phyloP scores from a whole-genome alignment of 176 grass and related monocot genomes.

The Eleusine indica region DNA sequence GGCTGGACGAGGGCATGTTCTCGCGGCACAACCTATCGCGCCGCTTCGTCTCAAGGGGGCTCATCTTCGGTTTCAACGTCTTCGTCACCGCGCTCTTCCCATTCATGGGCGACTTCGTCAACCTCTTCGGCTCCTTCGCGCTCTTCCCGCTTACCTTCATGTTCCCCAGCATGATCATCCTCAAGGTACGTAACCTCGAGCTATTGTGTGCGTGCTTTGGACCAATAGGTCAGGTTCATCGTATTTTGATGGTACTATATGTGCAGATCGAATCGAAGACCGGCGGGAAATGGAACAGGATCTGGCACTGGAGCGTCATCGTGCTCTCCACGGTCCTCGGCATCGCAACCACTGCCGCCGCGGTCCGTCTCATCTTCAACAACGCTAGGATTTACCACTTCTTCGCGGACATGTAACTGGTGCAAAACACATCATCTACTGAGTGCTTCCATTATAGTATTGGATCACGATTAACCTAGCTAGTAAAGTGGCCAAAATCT shows the following conservation, averaged over 20 bases:
- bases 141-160: constrained; percentile 84
- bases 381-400: constrained; percentile 66
- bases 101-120: constrained; percentile 94
- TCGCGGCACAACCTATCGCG: constrained; percentile 69
- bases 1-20: constrained; percentile 77
- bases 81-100: constrained; percentile 78
- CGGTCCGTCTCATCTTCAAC: constrained; percentile 56
- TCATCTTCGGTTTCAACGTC: constrained; percentile 70
- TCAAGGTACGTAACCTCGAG: constrained; percentile 52
- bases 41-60: constrained; percentile 49
- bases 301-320: constrained; percentile 72
- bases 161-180: constrained; percentile 80
- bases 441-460: neutral
- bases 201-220: neutral
- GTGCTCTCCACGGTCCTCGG: constrained; percentile 51
- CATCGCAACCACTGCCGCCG: constrained; percentile 58
- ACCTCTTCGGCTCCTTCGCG: constrained; percentile 82
- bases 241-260: too few species aligned
- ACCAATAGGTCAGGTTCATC: neutral
- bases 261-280: constrained; percentile 52
- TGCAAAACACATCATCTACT: neutral
- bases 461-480: neutral
- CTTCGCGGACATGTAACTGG: constrained; percentile 17
- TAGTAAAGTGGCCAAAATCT: neutral
- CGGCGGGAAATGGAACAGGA: constrained; percentile 40